These are phyloP conservation scores for Coniosporium apollinis DNA, from an alignment of 495 filamentous ascomycete genomes.

Conservation along the genomic window DNA sequence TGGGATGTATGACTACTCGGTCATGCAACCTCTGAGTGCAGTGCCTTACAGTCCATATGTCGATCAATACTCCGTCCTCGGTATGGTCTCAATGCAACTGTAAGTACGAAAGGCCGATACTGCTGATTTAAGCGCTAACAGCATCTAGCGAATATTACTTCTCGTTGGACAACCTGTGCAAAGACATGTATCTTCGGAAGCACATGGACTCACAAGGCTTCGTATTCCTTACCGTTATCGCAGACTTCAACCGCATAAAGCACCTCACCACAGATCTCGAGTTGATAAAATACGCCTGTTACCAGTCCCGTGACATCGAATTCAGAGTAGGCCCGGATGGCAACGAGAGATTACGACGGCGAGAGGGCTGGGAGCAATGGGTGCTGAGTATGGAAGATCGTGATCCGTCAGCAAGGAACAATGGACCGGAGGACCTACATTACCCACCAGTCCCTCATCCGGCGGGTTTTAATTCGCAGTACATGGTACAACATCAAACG, in stretches of 20 bases:
- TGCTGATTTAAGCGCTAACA: conserved; percentile 10
- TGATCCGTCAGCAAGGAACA: conserved; percentile 41
- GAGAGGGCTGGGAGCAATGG: conserved; percentile 68
- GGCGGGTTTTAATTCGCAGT: conserved; percentile 6
- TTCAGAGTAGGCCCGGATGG: conserved; percentile 52
- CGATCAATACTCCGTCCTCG: conserved; percentile 37
- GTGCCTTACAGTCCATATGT: conserved; percentile 43
- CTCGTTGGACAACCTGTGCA: conserved; percentile 89
- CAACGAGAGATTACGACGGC: conserved; percentile 59
- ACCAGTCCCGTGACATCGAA: conserved; percentile 53
- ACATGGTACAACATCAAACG: conserved; percentile 4
- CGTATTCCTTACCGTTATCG: conserved; percentile 61
- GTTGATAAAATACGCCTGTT: conserved; percentile 55
- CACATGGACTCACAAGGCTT: conserved; percentile 93
- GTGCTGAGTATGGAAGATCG: conserved; percentile 47
- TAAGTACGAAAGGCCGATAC: conserved; percentile 19
- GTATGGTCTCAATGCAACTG: conserved; percentile 52
- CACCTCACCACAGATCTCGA: conserved; percentile 54
- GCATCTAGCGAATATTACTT: conserved; percentile 72
- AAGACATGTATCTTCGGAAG: conserved; percentile 73
- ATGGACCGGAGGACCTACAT: conserved; percentile 30
- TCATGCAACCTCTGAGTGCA: conserved; percentile 44
- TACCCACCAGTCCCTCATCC: conserved; percentile 20
- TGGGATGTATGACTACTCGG: conserved; percentile 10
- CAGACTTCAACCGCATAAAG: conserved; percentile 71